Evolutionary conservation across 768 basidiomycete genomes (phyloP), one percentile per base, ranked within the genome.

Genomic region (Trametes punicea): DNA sequence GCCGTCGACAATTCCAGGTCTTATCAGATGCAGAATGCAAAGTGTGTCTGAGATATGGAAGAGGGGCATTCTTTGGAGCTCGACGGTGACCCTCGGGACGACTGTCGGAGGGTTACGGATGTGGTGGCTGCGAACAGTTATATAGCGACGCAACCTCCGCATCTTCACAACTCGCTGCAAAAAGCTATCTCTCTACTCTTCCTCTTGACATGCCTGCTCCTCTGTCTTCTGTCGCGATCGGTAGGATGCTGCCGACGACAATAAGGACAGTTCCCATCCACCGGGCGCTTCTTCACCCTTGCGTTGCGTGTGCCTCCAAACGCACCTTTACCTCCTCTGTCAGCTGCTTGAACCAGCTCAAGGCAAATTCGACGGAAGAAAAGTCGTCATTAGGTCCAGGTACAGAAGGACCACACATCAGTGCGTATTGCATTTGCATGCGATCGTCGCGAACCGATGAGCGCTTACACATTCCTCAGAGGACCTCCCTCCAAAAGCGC

Each of bases 381-480:
- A 63, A 62, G 52, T 60, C 58, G 16, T 25, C 18, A 20, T 27
- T 51, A 21, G 56, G 61, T 25, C 61, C 63, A 16, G 72, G 71
- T 52, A 68, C 65, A 5, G 75, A 76, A 39, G 75, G 75, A 0
- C 62, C 65, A 16, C 75, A 76, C 57, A 61, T 46, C 54, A 67
- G 74, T 74, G 50, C 45, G 67, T 53, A 30, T 27, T 10, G 7
- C 2, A 23, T 13, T 8, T 4, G 38, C n/a, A 8, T 15, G 21
- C 16, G 9, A 2, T 15, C 16, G 20, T 52, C 8, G 21, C n/a
- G n/a, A n/a, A 8, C 34, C 49, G 36, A 52, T 52, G 27, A 34
- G 42, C 39, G 55, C 48, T 46, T 11, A 55, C 10, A 15, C 13
- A 23, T 40, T 29, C 42, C 34, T 45, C 45, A 64, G 64, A 61